Evolutionary conservation across 2,329 filamentous ascomycete species (phyloP), one percentile per base, ranked within the genome.

Genomic region (Trichophyton rubrum): DNA sequence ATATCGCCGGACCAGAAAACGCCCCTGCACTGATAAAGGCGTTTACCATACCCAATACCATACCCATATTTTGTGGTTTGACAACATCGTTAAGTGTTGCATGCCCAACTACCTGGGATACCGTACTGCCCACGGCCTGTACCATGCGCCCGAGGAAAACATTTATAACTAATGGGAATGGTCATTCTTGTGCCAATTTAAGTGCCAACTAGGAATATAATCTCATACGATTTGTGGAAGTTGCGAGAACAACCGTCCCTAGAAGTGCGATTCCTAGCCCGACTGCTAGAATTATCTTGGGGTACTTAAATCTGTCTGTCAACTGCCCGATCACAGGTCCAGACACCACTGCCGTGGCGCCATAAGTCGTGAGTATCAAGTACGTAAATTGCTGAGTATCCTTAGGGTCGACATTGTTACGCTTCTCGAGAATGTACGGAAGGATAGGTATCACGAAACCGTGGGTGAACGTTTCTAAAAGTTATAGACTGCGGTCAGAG

Each of bases 321-420:
- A 55, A 55, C 6, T 33, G 51, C 15, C n/a, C 51, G 51, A 55
- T 17, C 6, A 55, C 15, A 33, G 51, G 51, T 17, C 51, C 51
- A 9, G 51, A n/a, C 11, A 30, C n/a, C 15, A 55, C 27, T 20
- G 51, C 51, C 2, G 51, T 30, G 5, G 51, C 51, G 15, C 51
- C 51, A 38, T 55, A 35, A 9, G 27, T 13, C 1, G 27, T 55
- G 51, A 55, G 30, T 3, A 55, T 24, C 8, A 55, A 9, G n/a
- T 55, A 55, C 15, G 51, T 55, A 27, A 55, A 33, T n/a, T 55
- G 51, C 33, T 55, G 51, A 7, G 51, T 55, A 55, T 55, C 27
- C 13, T 27, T n/a, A 4, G 51, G 51, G 27, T 33, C 27, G 27
- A 55, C 51, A 55, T 55, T 35, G n/a, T 55, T 55, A 9, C 51